Conservation (phyloP, 352 stramenopile genomes). For the Blastocystis sp. region DNA sequence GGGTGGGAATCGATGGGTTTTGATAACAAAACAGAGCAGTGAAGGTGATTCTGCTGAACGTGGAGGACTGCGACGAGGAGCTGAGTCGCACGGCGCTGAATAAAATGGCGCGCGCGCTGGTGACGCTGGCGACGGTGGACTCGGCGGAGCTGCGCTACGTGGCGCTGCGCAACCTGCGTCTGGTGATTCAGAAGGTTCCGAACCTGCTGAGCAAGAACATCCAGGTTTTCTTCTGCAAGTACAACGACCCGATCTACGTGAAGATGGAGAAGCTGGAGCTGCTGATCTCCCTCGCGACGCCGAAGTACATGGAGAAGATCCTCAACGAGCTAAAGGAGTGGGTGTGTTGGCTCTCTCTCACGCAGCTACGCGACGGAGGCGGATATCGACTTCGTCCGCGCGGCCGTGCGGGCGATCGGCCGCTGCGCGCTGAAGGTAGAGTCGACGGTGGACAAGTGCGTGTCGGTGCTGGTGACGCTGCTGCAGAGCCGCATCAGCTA, state of each 20-base stretch:
- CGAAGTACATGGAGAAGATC: slow-evolving; percentile 93
- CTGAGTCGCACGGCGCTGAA: slow-evolving; percentile 13
- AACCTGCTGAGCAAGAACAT: slow-evolving; percentile 84
- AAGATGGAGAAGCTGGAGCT: slow-evolving; percentile 99
- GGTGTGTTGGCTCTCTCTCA: background rate
- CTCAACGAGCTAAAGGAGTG: slow-evolving; percentile 95
- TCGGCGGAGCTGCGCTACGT: slow-evolving; percentile 98
- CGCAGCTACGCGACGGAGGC: slow-evolving; percentile 82
- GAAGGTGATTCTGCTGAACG: slow-evolving; percentile 80
- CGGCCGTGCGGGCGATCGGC: slow-evolving; percentile 87
- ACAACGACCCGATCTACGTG: slow-evolving; percentile 94
- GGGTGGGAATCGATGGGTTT: slow-evolving; percentile 57
- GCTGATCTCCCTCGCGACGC: slow-evolving; percentile 92
- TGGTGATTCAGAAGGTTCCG: slow-evolving; percentile 93
- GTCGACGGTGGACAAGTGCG: slow-evolving; percentile 88
- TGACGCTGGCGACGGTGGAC: slow-evolving; percentile 84
- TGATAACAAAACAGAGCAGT: slow-evolving; percentile 68
- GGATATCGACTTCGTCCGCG: slow-evolving; percentile 96
- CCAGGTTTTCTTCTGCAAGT: slow-evolving; percentile 94
- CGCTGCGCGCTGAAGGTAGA: slow-evolving; percentile 93
- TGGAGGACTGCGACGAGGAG: slow-evolving; percentile 78
- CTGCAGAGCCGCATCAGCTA: slow-evolving; percentile 86
- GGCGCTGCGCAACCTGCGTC: slow-evolving; percentile 92
- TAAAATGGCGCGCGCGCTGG: slow-evolving; percentile 89
- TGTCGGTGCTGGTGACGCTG: slow-evolving; percentile 91